A percentile compares a stretch with the other conserved stretches of the same genome.
Evolutionary conservation across 345 rosid species (phyloP).

Genomic region (Boechera retrofracta): DNA sequence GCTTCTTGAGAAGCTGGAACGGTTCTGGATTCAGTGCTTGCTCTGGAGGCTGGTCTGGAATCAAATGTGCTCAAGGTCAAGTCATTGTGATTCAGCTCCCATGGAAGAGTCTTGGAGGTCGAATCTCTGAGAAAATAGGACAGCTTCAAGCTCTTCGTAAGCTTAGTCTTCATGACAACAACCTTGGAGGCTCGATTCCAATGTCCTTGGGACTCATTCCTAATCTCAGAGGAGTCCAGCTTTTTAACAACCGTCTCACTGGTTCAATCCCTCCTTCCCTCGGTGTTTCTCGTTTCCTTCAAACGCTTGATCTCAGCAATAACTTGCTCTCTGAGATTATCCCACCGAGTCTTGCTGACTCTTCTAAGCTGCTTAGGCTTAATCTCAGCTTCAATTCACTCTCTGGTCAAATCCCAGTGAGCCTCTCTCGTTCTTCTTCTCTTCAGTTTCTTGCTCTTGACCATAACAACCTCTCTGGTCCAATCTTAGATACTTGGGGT

Average conservation of each 20-base stretch:
- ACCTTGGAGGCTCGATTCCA: slow-evolving; percentile 71
- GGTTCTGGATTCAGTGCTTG: slow-evolving; percentile 74
- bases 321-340: slow-evolving; percentile 63
- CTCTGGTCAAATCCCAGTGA: slow-evolving; percentile 56
- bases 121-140: slow-evolving; percentile 78
- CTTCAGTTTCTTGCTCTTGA: slow-evolving; percentile 62
- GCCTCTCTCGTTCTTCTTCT: slow-evolving; percentile 55
- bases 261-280: slow-evolving; percentile 79
- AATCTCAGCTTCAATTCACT: slow-evolving; percentile 70
- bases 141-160: slow-evolving; percentile 81
- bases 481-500: slow-evolving; percentile 58
- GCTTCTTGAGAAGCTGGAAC: slow-evolving; percentile 82
- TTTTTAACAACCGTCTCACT: slow-evolving; percentile 83
- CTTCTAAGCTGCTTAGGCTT: slow-evolving; percentile 65
- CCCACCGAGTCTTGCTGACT: slow-evolving; percentile 70
- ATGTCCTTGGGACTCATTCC: slow-evolving; percentile 63
- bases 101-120: slow-evolving; percentile 86
- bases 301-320: slow-evolving; percentile 74
- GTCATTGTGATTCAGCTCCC: slow-evolving; percentile 92
- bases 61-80: slow-evolving; percentile 91
- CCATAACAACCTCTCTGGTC: slow-evolving; percentile 65
- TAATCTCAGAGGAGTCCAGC: slow-evolving; percentile 82
- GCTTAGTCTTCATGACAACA: slow-evolving; percentile 87
- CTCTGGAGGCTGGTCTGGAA: slow-evolving; percentile 90
- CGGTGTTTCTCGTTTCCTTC: slow-evolving; percentile 75